Conservation (phyloP, 169 alveolate species). For the Cryptosporidium tyzzeri region DNA sequence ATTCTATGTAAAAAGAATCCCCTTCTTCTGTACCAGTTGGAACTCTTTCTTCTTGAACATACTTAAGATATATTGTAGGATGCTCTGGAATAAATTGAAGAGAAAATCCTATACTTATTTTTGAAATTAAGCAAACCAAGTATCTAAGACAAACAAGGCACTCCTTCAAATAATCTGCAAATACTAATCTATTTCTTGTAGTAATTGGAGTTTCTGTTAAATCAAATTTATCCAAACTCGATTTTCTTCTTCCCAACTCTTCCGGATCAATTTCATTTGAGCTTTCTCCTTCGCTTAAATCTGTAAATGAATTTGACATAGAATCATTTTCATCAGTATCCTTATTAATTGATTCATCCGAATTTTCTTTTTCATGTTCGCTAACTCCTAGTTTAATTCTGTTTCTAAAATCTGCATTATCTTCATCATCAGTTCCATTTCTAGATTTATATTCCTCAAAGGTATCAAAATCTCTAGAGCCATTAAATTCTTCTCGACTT, state of each 20-base stretch:
- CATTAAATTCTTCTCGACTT: not conserved
- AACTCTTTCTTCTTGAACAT: not conserved
- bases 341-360: not conserved
- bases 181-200: not conserved
- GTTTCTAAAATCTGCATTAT: not conserved
- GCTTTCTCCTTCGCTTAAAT: not conserved
- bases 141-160: conserved; percentile 69
- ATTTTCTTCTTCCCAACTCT: not conserved
- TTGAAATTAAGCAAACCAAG: conserved; percentile 42
- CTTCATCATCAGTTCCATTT: conserved; percentile 30
- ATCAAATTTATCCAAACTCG: not conserved
- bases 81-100: conserved; percentile 49
- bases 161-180: conserved; percentile 12
- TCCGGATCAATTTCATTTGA: not conserved
- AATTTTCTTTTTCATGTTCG: not conserved
- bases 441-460: not conserved
- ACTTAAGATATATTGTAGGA: conserved; percentile 34
- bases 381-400: not conserved
- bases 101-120: not conserved
- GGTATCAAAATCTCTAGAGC: not conserved
- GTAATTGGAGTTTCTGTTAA: not conserved
- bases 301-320: not conserved
- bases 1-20: not conserved
- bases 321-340: not conserved
- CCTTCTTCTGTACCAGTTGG: not conserved